These are phyloP conservation scores for Pigoraptor vietnamica DNA, from an alignment of 78 protist species.

Conservation along the genomic window DNA sequence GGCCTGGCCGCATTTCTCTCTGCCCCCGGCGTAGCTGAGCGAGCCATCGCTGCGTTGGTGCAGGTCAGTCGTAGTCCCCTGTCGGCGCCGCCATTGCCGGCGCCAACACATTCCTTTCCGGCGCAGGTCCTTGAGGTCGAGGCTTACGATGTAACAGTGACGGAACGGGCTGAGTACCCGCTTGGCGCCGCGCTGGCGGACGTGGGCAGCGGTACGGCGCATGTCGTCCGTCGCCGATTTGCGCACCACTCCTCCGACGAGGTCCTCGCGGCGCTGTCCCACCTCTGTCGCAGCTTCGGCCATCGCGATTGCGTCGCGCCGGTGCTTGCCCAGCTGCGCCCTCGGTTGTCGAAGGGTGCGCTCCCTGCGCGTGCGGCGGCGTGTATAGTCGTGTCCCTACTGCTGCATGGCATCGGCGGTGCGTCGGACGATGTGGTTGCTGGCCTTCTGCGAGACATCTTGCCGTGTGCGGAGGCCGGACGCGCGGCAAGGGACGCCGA, in stretches of 20 bases:
- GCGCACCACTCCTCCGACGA: not conserved
- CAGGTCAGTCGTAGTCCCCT: not conserved
- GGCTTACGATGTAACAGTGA: not conserved
- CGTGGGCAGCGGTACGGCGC: not conserved
- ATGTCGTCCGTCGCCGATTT: not conserved
- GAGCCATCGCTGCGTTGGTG: not conserved
- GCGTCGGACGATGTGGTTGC: not conserved
- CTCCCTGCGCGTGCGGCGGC: not conserved
- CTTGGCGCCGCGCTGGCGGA: not conserved
- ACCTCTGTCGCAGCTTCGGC: not conserved
- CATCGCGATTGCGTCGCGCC: not conserved
- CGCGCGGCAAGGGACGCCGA: not conserved
- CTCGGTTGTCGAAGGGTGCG: not conserved
- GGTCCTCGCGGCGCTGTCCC: not conserved
- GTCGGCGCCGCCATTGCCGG: not conserved
- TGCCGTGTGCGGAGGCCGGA: not conserved
- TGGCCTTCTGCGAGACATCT: not conserved
- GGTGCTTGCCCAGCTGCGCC: not conserved
- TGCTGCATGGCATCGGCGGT: not conserved
- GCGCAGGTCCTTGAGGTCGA: not conserved
- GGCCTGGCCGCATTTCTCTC: not conserved
- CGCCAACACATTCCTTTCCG: not conserved
- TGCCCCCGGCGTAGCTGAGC: not conserved
- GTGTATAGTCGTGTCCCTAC: not conserved
- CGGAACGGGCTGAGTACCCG: not conserved